Evolutionary conservation across 371 early-diverging fungal species (phyloP).

Genomic region (Saksenaea oblongispora): DNA sequence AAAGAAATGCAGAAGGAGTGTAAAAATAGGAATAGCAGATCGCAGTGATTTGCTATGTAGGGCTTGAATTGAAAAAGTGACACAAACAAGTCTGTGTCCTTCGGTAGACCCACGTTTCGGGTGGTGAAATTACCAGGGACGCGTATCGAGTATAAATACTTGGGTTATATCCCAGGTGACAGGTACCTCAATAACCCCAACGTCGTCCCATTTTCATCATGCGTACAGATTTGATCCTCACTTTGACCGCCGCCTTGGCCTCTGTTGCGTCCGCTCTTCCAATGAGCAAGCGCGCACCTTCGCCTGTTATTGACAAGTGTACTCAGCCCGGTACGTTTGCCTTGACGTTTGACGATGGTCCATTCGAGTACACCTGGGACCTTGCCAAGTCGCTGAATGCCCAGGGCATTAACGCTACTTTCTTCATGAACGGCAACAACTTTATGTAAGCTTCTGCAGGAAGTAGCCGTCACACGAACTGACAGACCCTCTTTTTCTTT

Average conservation of each 20-base stretch:
- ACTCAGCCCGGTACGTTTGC: conserved; percentile 52
- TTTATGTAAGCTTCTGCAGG: conserved; percentile 23
- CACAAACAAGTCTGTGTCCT: neutral
- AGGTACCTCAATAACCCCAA: neutral
- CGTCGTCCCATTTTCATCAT: neutral
- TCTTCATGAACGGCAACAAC: conserved; percentile 64
- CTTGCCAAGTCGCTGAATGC: conserved; percentile 37
- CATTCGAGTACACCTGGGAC: conserved; percentile 37
- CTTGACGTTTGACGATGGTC: conserved; percentile 63
- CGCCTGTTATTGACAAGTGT: conserved; percentile 17
- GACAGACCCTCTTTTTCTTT: neutral
- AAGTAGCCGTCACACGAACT: neutral
- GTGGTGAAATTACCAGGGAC: neutral
- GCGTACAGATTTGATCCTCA: neutral
- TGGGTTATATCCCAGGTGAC: neutral
- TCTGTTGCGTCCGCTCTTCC: too few species aligned
- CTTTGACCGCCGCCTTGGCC: neutral
- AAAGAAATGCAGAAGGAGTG: neutral
- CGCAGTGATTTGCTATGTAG: conserved; percentile 1
- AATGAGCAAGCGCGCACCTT: neutral
- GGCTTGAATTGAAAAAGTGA: conserved; percentile 3
- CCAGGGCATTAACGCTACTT: conserved; percentile 54
- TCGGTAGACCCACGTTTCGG: neutral
- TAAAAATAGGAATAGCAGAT: neutral
- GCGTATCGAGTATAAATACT: neutral